A percentile compares a stretch with the other conserved stretches of the same genome.
Evolutionary conservation across 768 basidiomycete genomes (phyloP).

Genomic region (Floccularia luteovirens): DNA sequence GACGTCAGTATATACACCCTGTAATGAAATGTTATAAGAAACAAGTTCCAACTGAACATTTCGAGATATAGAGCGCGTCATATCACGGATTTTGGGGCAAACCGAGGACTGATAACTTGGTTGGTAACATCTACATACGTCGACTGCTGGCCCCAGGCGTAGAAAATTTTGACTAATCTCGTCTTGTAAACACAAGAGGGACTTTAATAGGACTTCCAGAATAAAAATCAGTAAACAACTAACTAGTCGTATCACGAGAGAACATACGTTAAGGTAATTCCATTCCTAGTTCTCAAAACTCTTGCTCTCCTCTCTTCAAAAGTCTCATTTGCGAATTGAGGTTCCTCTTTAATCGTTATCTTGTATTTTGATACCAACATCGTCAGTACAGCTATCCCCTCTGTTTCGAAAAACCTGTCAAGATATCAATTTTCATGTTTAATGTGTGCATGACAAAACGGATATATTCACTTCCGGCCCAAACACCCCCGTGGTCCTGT

Average conservation of each 20-base stretch:
- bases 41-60: too few species aligned
- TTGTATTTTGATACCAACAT: conserved; percentile 29
- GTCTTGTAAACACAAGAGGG: conserved; percentile 1
- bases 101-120: too few species aligned
- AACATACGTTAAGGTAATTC: conserved; percentile 1
- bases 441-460: conserved; percentile 9
- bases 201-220: neutral
- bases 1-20: too few species aligned
- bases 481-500: conserved; percentile 29
- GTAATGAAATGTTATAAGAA: too few species aligned
- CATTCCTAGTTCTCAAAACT: conserved; percentile 14
- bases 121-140: too few species aligned
- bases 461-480: conserved; percentile 22
- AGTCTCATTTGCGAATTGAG: conserved; percentile 27
- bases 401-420: conserved; percentile 28
- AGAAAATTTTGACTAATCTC: too few species aligned
- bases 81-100: too few species aligned
- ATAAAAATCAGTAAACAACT: neutral
- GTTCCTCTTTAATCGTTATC: conserved; percentile 32
- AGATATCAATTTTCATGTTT: conserved; percentile 7
- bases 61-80: too few species aligned
- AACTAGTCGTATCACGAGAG: neutral
- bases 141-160: too few species aligned
- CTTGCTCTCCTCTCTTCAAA: conserved; percentile 28
- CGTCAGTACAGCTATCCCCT: conserved; percentile 33